These are phyloP conservation scores for Saksenaea vasiformis DNA, from an alignment of 371 early-diverging fungal species.

Conservation along the genomic window DNA sequence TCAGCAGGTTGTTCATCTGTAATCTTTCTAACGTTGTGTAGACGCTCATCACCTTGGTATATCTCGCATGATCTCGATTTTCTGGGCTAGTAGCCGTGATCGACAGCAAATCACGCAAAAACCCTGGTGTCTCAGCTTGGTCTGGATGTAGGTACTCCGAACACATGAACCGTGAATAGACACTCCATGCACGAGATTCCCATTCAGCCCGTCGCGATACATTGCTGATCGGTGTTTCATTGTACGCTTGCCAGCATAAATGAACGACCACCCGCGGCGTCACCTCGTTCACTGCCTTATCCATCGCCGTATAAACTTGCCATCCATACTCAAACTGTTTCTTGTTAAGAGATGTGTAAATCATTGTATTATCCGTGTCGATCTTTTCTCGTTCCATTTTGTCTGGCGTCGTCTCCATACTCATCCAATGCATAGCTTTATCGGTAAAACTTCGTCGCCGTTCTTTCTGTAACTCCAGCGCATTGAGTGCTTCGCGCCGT, in stretches of 20 bases:
- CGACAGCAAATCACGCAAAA: slow-evolving; percentile 33
- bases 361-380: slow-evolving; percentile 42
- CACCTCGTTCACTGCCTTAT: slow-evolving; percentile 25
- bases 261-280: slow-evolving; percentile 41
- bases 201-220: slow-evolving; percentile 30
- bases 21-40: slow-evolving; percentile 27
- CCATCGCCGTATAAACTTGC: slow-evolving; percentile 36
- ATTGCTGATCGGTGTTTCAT: slow-evolving; percentile 24
- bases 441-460: slow-evolving; percentile 12
- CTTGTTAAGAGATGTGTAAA: slow-evolving; percentile 24
- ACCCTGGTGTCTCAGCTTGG: slow-evolving; percentile 35
- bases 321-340: slow-evolving; percentile 44
- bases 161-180: slow-evolving; percentile 43
- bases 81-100: slow-evolving; percentile 35
- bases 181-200: slow-evolving; percentile 40
- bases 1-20: slow-evolving; percentile 22
- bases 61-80: slow-evolving; percentile 21
- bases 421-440: slow-evolving; percentile 25
- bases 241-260: slow-evolving; percentile 37
- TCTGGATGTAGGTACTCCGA: slow-evolving; percentile 38
- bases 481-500: slow-evolving; percentile 8
- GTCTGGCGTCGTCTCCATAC: slow-evolving; percentile 15
- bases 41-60: slow-evolving; percentile 32
- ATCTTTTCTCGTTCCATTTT: slow-evolving; percentile 17
- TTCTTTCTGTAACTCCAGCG: slow-evolving; percentile 3